Percentiles rank a stretch among this genome's conserved stretches.
Evolutionary conservation across 164 flowering plant species (phyloP).

Genomic region (Saururus chinensis): DNA sequence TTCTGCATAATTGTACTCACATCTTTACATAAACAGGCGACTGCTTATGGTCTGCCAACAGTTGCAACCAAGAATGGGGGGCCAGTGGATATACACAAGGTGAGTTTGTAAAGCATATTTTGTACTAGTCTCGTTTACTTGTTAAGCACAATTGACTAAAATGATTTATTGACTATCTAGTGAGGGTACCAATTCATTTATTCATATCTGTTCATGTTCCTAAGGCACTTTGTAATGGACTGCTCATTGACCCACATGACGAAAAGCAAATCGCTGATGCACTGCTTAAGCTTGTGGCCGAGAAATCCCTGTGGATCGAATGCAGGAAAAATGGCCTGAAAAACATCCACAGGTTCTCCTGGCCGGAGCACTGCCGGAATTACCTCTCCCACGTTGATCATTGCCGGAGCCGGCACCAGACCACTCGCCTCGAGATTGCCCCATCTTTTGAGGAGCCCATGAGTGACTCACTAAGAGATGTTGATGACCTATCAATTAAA

Average conservation of each 20-base stretch:
- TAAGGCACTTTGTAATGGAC: slow-evolving; percentile 60
- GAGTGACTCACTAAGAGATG: slow-evolving; percentile 70
- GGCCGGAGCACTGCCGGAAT: slow-evolving; percentile 76
- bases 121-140: no score
- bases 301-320: slow-evolving; percentile 56
- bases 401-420: slow-evolving; percentile 61
- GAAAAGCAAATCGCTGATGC: slow-evolving; percentile 64
- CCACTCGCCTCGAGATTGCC: slow-evolving; percentile 34
- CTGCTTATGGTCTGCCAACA: slow-evolving; percentile 67
- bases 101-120: slow-evolving; percentile 8
- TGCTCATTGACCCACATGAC: slow-evolving; percentile 69
- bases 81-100: slow-evolving; percentile 69
- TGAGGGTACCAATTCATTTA: no score
- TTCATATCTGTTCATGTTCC: neutral
- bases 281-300: slow-evolving; percentile 66
- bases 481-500: slow-evolving; percentile 63
- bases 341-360: slow-evolving; percentile 67
- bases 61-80: slow-evolving; percentile 78
- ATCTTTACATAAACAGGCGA: slow-evolving; percentile 31
- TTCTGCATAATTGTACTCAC: neutral
- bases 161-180: neutral
- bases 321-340: slow-evolving; percentile 59
- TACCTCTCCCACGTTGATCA: slow-evolving; percentile 66
- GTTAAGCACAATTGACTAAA: neutral
- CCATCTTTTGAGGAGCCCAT: slow-evolving; percentile 55